Conservation (phyloP, 345 rosid species). For the Eucalyptus leucophloia region DNA sequence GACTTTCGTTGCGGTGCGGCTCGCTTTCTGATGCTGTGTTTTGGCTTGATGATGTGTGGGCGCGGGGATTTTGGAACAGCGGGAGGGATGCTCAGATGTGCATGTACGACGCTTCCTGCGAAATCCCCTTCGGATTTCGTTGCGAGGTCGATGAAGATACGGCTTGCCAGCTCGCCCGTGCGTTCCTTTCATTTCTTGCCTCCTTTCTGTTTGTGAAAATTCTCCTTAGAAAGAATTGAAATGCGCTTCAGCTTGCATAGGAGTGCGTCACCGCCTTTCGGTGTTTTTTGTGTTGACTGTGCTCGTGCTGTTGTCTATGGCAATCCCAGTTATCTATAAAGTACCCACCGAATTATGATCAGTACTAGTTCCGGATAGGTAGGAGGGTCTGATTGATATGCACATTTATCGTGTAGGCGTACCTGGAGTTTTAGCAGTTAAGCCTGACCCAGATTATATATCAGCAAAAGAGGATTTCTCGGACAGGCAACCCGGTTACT, state of each 20-base stretch:
- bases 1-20: background rate
- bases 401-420: slow-evolving; percentile 28
- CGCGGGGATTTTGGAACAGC: slow-evolving; percentile 7
- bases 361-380: background rate
- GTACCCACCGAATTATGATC: background rate
- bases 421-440: slow-evolving; percentile 61
- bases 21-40: background rate
- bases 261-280: background rate
- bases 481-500: background rate
- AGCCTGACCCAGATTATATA: slow-evolving; percentile 37
- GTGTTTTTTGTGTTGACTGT: background rate
- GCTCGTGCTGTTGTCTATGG: background rate
- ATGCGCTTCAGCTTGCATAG: background rate
- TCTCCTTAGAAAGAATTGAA: background rate
- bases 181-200: background rate
- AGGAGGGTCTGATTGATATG: background rate
- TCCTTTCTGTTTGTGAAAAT: background rate
- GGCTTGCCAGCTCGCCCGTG: slow-evolving; percentile 46
- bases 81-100: slow-evolving; percentile 70
- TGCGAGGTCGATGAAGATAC: slow-evolving; percentile 63
- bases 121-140: slow-evolving; percentile 57
- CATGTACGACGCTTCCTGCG: slow-evolving; percentile 51
- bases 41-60: background rate
- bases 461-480: slow-evolving; percentile 31
- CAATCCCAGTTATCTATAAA: background rate